Evolutionary conservation across 2,329 filamentous ascomycete genomes (phyloP).

Genomic region (Ceratocystis destructans): DNA sequence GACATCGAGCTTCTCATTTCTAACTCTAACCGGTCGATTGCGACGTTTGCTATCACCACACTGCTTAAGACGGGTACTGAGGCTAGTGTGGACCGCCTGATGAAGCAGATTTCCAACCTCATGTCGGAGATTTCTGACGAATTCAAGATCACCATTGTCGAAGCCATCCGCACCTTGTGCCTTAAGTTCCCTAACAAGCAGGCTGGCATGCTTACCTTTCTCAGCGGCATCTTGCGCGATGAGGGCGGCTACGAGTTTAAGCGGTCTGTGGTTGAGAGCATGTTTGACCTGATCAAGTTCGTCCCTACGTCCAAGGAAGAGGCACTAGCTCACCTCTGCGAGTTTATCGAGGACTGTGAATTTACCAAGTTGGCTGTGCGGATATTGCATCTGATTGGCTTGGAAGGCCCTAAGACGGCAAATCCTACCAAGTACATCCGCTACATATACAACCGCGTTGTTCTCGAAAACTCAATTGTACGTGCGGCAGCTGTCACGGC

Average conservation of each 20-base stretch:
- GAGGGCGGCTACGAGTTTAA: conserved; percentile 99
- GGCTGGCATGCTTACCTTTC: conserved; percentile 91
- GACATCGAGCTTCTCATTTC: conserved; percentile 96
- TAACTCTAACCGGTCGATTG: conserved; percentile 92
- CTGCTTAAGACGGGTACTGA: conserved; percentile 97
- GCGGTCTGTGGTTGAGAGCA: conserved; percentile 92
- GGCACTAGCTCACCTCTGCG: conserved; percentile 86
- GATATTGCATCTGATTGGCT: conserved; percentile 82
- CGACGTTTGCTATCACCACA: conserved; percentile 95
- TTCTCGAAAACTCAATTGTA: conserved; percentile 92
- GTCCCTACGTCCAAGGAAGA: conserved; percentile 74
- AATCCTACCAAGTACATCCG: conserved; percentile 98
- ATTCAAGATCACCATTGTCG: conserved; percentile 99
- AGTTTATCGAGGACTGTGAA: conserved; percentile 98
- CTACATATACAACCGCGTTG: conserved; percentile 98
- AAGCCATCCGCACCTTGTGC: conserved; percentile 90
- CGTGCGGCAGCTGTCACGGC: conserved; percentile 91
- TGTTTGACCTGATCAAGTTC: conserved; percentile 98
- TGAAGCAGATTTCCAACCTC: conserved; percentile 97
- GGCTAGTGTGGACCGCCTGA: conserved; percentile 85
- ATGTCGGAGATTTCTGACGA: conserved; percentile 99
- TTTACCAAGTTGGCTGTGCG: conserved; percentile 96
- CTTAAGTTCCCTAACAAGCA: conserved; percentile 98
- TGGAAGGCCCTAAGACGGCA: conserved; percentile 87
- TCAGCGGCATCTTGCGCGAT: conserved; percentile 90